A percentile compares a stretch with the other conserved stretches of the same genome.
Conservation (phyloP, 2,329 filamentous ascomycete genomes). For the Cryphonectria nitschkei region DNA sequence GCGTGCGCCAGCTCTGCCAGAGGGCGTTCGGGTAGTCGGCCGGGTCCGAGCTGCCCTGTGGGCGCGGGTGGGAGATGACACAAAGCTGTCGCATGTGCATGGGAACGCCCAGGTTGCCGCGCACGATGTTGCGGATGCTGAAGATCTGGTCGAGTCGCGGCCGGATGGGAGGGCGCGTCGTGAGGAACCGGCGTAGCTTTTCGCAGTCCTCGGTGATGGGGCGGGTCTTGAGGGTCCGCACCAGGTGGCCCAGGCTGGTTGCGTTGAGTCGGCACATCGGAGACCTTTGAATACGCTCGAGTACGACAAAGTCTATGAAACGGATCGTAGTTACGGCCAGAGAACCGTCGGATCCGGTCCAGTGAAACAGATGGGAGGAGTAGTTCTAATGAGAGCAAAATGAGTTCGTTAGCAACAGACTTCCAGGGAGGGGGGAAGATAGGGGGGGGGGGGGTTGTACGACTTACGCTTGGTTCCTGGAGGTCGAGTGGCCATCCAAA, state of each 20-base stretch:
- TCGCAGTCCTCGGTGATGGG: not conserved
- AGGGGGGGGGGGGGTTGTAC: not conserved
- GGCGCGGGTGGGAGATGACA: not conserved
- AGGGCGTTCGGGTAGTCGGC: conserved; percentile 2
- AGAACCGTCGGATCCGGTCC: not conserved
- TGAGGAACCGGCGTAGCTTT: not conserved
- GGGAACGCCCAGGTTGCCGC: not conserved
- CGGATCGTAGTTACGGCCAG: not conserved
- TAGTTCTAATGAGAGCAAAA: not conserved
- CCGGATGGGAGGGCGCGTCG: not conserved
- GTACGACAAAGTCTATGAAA: not conserved
- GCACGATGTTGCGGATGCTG: not conserved
- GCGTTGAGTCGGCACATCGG: not conserved
- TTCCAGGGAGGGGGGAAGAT: not conserved
- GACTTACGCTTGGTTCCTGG: not conserved
- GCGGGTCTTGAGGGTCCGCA: not conserved
- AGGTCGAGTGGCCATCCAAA: not conserved
- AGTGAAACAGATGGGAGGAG: rapidly evolving
- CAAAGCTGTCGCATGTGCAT: not conserved
- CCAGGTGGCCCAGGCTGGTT: not conserved
- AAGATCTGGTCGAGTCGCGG: not conserved
- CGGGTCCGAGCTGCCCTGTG: not conserved
- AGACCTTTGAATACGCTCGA: no score
- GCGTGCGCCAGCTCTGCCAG: not conserved
- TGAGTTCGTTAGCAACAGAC: not conserved